Conservation (phyloP, 1,139 yeast genomes). For the Nadsonia commutata region DNA sequence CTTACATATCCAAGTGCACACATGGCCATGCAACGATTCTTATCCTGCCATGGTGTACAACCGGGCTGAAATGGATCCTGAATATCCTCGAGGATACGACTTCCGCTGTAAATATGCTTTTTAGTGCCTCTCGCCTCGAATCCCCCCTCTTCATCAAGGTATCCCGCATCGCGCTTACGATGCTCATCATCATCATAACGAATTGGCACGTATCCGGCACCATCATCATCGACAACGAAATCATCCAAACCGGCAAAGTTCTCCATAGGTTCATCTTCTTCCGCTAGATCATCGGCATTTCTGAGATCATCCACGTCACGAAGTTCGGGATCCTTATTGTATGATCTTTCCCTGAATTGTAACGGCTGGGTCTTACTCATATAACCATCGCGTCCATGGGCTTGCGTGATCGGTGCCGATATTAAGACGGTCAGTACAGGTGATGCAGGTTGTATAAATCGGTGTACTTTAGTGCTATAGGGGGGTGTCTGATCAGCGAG, state of each 20-base stretch:
- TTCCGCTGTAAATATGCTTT: constrained; percentile 2
- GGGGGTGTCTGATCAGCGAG: constrained; percentile 5
- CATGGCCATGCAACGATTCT: constrained; percentile 67
- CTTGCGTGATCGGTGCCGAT: background rate
- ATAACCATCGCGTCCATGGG: constrained; percentile 1
- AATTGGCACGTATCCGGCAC: constrained; percentile 29
- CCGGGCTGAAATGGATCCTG: constrained; percentile 54
- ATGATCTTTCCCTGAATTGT: background rate
- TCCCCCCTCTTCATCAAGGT: constrained; percentile 1
- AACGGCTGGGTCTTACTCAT: background rate
- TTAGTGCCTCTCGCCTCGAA: constrained; percentile 1
- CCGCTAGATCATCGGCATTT: constrained; percentile 17
- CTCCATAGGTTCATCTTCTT: constrained; percentile 14
- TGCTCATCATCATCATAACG: constrained; percentile 4
- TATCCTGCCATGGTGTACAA: constrained; percentile 65
- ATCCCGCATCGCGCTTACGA: constrained; percentile 1
- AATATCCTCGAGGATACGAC: constrained; percentile 2
- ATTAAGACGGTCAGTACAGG: background rate
- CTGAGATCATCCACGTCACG: constrained; percentile 16
- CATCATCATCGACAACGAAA: constrained; percentile 44
- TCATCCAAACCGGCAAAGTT: constrained; percentile 15
- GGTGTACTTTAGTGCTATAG: constrained; percentile 7
- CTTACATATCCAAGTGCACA: constrained; percentile 73
- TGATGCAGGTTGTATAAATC: background rate
- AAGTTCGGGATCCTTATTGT: constrained; percentile 9